Percentiles rank a stretch among this genome's conserved stretches.
These are phyloP conservation scores for Setomelanomma holmii DNA, from an alignment of 2,329 filamentous ascomycete species.

Conservation along the genomic window DNA sequence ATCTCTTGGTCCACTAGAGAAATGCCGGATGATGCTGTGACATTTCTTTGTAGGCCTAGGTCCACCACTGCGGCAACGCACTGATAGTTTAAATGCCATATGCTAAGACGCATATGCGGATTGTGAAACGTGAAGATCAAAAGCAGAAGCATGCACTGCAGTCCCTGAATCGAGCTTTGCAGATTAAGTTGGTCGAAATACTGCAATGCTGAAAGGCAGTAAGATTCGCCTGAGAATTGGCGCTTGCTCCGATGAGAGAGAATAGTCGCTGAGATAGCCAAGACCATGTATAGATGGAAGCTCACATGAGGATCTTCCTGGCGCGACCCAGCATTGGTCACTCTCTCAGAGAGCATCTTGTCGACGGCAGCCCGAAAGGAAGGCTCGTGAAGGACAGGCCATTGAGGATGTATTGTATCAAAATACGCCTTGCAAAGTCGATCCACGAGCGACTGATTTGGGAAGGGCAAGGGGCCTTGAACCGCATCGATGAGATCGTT, in stretches of 20 bases:
- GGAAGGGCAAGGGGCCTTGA: slow-evolving; percentile 10
- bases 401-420: slow-evolving; percentile 56
- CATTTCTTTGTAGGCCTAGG: slow-evolving; percentile 60
- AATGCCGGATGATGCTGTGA: slow-evolving; percentile 53
- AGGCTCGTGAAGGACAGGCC: slow-evolving; percentile 58
- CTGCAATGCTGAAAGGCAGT: slow-evolving; percentile 57
- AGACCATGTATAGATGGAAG: slow-evolving; percentile 55
- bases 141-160: slow-evolving; percentile 58
- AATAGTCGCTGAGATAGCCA: slow-evolving; percentile 58
- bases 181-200: slow-evolving; percentile 57
- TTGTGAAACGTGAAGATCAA: slow-evolving; percentile 61
- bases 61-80: slow-evolving; percentile 61
- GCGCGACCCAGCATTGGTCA: not conserved
- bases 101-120: slow-evolving; percentile 57
- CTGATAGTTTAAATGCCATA: slow-evolving; percentile 65
- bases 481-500: slow-evolving; percentile 13
- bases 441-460: slow-evolving; percentile 47
- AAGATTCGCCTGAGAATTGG: slow-evolving; percentile 58
- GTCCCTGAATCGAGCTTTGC: slow-evolving; percentile 57
- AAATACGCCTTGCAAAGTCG: slow-evolving; percentile 59
- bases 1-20: slow-evolving; percentile 61
- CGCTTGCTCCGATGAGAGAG: slow-evolving; percentile 54
- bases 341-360: slow-evolving; percentile 23
- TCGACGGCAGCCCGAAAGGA: slow-evolving; percentile 24
- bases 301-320: not conserved